These are phyloP conservation scores for Podospora anserina DNA, from an alignment of 495 filamentous ascomycete species.

Conservation along the genomic window DNA sequence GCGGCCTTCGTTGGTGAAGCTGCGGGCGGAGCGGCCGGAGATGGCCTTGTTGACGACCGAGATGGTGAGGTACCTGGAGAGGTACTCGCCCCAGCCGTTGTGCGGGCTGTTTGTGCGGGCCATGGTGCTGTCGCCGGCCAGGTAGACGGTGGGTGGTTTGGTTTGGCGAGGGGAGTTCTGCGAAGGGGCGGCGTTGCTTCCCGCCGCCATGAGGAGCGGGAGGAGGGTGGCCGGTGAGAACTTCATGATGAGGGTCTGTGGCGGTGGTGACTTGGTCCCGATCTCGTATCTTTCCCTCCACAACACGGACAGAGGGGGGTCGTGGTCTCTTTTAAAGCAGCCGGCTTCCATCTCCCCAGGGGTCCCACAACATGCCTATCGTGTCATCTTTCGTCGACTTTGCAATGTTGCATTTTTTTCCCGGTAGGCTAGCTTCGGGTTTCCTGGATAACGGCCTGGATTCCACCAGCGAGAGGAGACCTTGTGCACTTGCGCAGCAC, in stretches of 20 bases:
- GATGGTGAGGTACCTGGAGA: constrained; percentile 45
- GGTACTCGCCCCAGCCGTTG: constrained; percentile 57
- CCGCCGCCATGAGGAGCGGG: constrained; percentile 7
- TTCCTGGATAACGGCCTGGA: not conserved
- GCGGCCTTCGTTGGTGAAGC: constrained; percentile 58
- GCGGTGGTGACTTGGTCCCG: not conserved
- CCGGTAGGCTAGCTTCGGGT: not conserved
- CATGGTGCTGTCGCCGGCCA: constrained; percentile 59
- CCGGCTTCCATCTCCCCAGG: not conserved
- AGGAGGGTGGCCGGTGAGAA: constrained; percentile 3
- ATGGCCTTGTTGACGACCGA: constrained; percentile 58
- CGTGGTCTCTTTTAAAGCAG: not conserved
- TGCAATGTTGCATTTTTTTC: not conserved
- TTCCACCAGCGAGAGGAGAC: not conserved
- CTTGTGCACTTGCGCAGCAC: not conserved
- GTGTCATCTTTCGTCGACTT: not conserved
- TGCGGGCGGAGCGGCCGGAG: constrained; percentile 57
- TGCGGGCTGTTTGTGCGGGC: constrained; percentile 32
- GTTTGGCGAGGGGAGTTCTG: constrained; percentile 20
- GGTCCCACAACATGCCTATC: not conserved
- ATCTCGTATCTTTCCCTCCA: not conserved
- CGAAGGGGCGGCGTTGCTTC: not conserved
- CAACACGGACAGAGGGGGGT: not conserved
- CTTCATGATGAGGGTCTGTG: constrained; percentile 7
- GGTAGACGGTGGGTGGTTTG: constrained; percentile 41